A percentile compares a stretch with the other conserved stretches of the same genome.
These are phyloP conservation scores for Xylariales sp. DNA, from an alignment of 2,329 filamentous ascomycete species.

Conservation along the genomic window DNA sequence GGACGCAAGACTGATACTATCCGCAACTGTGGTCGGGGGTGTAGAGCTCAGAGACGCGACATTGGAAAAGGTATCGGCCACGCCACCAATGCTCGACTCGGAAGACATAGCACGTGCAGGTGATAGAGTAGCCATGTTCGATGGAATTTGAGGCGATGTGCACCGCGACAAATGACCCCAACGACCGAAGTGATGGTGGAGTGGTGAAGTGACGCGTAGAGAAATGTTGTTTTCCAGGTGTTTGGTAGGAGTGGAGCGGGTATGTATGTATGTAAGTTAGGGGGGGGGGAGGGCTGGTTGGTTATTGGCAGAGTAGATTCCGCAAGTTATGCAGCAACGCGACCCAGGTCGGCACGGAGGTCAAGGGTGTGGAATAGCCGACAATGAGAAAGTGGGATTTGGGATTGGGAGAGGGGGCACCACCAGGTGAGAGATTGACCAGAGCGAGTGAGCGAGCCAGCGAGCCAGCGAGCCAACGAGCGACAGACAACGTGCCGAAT, in stretches of 20 bases:
- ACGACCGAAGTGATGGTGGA: conserved; percentile 4
- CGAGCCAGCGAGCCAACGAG: too few relatives aligned
- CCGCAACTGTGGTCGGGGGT: conserved; percentile 62
- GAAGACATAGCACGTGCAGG: conserved; percentile 34
- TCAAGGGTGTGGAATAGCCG: too few relatives aligned
- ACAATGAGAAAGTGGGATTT: too few relatives aligned
- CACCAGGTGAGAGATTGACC: too few relatives aligned
- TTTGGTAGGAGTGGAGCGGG: background rate
- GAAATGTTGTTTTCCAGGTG: background rate
- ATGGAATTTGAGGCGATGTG: conserved; percentile 1
- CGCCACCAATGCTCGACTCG: conserved; percentile 23
- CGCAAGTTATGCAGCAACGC: background rate
- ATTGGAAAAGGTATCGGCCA: conserved; percentile 41
- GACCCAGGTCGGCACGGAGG: background rate
- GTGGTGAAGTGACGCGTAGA: background rate
- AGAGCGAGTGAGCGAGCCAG: too few relatives aligned
- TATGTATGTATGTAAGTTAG: too few relatives aligned
- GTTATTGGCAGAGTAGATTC: background rate
- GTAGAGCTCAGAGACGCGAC: conserved; percentile 57
- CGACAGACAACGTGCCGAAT: too few relatives aligned
- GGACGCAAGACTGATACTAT: conserved; percentile 54
- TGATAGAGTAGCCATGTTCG: conserved; percentile 10
- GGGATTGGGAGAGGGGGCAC: too few relatives aligned
- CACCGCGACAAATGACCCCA: conserved; percentile 10
- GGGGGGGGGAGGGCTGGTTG: background rate